phyloP scores from a whole-genome alignment of 768 basidiomycete genomes.

The Dioszegia hungarica region DNA sequence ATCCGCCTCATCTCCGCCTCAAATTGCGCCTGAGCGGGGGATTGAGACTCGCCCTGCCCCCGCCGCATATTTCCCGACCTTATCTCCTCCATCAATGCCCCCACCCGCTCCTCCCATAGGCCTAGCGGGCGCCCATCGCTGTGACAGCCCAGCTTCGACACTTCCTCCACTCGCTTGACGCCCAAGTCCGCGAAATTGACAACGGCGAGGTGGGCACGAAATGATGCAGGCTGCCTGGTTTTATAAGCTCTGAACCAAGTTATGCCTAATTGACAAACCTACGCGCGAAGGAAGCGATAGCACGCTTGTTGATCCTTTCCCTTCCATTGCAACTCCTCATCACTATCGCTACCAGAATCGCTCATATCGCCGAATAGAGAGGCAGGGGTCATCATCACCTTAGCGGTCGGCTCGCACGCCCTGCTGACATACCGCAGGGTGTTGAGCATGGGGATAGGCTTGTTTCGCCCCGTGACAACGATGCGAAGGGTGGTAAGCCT shows the following conservation, averaged over 20 bases:
- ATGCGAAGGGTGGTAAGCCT: background rate
- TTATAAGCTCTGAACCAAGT: too few species aligned
- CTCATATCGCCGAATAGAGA: too few species aligned
- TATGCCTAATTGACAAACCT: too few species aligned
- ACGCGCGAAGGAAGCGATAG: background rate
- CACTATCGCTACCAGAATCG: too few species aligned
- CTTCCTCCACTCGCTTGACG: background rate
- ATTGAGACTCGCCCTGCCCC: too few species aligned
- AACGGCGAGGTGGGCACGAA: too few species aligned
- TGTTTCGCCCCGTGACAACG: background rate
- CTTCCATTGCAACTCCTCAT: background rate
- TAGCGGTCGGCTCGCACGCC: background rate
- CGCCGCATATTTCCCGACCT: too few species aligned
- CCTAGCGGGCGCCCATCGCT: background rate
- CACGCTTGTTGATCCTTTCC: background rate
- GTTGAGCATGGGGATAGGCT: background rate
- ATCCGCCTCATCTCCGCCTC: too few species aligned
- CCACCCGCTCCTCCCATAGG: background rate
- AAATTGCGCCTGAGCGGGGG: too few species aligned
- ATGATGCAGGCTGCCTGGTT: background rate
- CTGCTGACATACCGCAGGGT: background rate
- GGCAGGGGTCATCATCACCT: background rate
- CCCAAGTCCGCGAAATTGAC: background rate
- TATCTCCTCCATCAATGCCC: background rate
- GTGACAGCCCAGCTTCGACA: background rate